A percentile compares a stretch with the other conserved stretches of the same genome.
These are phyloP conservation scores for Podospora pseudoanserina DNA, from an alignment of 495 filamentous ascomycete species.

Conservation along the genomic window DNA sequence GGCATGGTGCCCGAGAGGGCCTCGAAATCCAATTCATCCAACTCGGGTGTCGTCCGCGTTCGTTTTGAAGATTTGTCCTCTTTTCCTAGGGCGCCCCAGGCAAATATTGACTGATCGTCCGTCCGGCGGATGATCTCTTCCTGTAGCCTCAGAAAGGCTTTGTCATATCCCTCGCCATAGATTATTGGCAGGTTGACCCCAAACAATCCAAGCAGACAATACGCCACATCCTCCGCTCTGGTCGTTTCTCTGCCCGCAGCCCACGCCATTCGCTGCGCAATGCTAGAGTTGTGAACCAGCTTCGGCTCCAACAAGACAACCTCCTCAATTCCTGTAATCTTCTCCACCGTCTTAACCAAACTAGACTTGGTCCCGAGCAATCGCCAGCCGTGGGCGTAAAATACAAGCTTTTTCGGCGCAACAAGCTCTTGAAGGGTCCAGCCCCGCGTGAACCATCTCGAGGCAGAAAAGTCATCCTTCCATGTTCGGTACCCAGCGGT, in stretches of 20 bases:
- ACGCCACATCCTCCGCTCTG: constrained; percentile 37
- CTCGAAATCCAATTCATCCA: constrained; percentile 18
- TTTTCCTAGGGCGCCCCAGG: constrained; percentile 24
- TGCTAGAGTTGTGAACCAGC: constrained; percentile 19
- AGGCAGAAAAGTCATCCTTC: constrained; percentile 23
- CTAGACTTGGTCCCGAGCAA: constrained; percentile 23
- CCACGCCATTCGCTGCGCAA: constrained; percentile 35
- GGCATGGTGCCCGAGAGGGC: constrained; percentile 13
- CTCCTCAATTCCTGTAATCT: constrained; percentile 24
- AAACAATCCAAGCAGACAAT: constrained; percentile 39
- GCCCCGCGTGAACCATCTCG: constrained; percentile 27
- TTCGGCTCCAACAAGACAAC: constrained; percentile 18
- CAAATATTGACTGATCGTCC: constrained; percentile 31
- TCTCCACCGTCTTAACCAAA: constrained; percentile 19
- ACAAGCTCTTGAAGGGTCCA: constrained; percentile 32
- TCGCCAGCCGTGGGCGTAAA: constrained; percentile 24
- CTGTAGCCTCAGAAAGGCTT: constrained; percentile 33
- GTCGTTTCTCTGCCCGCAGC: constrained; percentile 30
- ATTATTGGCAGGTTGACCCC: constrained; percentile 32
- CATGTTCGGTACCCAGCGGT: constrained; percentile 25
- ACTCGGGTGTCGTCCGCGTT: neutral
- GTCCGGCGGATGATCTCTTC: constrained; percentile 31
- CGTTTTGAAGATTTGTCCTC: neutral
- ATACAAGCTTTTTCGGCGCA: constrained; percentile 21
- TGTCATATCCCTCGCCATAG: constrained; percentile 37